Conservation (phyloP, 139 green algal genomes). For the Tetradesmus lagerheimii region DNA sequence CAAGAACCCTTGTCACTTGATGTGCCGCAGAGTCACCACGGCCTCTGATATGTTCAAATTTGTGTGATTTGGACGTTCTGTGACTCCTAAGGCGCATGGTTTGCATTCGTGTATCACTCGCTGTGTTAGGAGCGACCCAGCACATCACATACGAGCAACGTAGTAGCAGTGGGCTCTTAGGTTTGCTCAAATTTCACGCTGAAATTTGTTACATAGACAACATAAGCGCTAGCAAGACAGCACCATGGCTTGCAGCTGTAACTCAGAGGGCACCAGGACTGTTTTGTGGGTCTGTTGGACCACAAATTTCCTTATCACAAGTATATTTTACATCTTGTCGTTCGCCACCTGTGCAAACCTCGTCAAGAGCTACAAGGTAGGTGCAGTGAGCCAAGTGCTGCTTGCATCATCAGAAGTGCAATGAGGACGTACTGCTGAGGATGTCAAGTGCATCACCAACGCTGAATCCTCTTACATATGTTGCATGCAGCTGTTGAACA, state of each 20-base stretch:
- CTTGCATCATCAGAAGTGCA: too few relatives aligned
- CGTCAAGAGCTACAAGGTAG: slow-evolving; percentile 43
- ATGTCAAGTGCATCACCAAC: too few relatives aligned
- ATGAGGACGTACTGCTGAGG: too few relatives aligned
- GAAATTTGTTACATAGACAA: neutral
- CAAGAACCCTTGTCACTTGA: too few relatives aligned
- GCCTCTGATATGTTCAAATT: too few relatives aligned
- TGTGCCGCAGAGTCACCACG: too few relatives aligned
- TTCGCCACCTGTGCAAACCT: slow-evolving; percentile 53
- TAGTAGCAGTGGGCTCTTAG: too few relatives aligned
- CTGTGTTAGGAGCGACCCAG: neutral
- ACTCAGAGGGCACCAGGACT: slow-evolving; percentile 35
- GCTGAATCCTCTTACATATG: too few relatives aligned
- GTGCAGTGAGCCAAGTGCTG: too few relatives aligned
- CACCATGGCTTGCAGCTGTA: neutral
- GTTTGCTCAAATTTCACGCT: too few relatives aligned
- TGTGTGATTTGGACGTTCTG: too few relatives aligned
- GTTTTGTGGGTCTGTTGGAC: slow-evolving; percentile 62
- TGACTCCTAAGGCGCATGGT: too few relatives aligned
- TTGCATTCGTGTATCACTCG: neutral
- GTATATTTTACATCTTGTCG: slow-evolving; percentile 59
- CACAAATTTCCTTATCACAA: slow-evolving; percentile 54
- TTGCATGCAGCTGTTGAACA: slow-evolving; percentile 2
- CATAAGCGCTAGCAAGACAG: neutral
- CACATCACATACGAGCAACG: neutral